Evolutionary conservation across 805 yeast genomes (phyloP), one percentile per base, ranked within the genome.

Genomic region (Candida hispaniensis): DNA sequence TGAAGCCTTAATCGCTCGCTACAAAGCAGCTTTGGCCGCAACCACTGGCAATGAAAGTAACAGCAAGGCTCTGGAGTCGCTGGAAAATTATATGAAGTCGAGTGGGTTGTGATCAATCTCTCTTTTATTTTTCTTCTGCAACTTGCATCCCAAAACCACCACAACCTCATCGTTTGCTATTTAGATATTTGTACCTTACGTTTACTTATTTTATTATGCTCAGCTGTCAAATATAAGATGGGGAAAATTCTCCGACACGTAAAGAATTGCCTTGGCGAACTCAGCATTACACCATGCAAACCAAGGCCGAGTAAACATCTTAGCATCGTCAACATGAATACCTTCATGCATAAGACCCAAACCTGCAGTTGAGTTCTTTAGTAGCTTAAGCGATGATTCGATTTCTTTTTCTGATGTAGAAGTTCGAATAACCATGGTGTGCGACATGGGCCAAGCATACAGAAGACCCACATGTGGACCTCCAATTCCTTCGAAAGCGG

Each of bases 231-330:
- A 76, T 9, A 82, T 68, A 44, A 81, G 57, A 48, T 78, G 69
- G 0, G 93, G 93, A 50, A 78, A 79, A 34, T 79, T 60, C 40
- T 66, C 58, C 2, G 88, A 85, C 42, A 83, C 58, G 47, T 81
- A 77, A 28, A 83, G 53, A n/a, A 83, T 75, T 1, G 93, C 77
- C 54, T 80, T 80, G 13, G 85, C 94, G 58, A 83, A 81, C 55
- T 85, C 94, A 1, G 93, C 74, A 51, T 83, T 83, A 46, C 93
- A 79, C 95, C 95, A 83, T 4, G 93, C 78, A 60, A 85, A 85
- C 95, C 95, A 83, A 2, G 91, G 71, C 41, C 95, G 61, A 0
- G 94, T 79, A 51, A 56, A 85, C 14, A 44, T 15, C 41, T 40
- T 14, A 2, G 60, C 60, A n/a, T 29, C 35, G n/a, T 40, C 34